Percentiles rank a stretch among this genome's conserved stretches.
Evolutionary conservation across 2,329 filamentous ascomycete genomes (phyloP).

Genomic region (Claviceps humidiphila): DNA sequence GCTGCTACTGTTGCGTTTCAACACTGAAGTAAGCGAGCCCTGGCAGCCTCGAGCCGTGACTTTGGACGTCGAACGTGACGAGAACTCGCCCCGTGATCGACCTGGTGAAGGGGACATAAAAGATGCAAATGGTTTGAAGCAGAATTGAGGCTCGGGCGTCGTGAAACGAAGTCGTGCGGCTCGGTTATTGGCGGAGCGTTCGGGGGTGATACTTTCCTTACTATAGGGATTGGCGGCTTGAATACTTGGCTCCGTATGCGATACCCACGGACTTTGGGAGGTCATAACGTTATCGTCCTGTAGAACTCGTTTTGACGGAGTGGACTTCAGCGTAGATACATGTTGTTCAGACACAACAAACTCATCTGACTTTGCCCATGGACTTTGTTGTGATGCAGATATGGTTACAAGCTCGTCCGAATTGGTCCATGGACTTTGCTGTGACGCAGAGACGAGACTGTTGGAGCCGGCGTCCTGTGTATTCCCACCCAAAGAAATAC

Average conservation of each 20-base stretch:
- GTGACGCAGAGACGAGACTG: background rate
- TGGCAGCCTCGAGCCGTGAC: background rate
- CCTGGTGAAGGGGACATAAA: conserved; percentile 39
- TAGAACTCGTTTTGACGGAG: too few relatives aligned
- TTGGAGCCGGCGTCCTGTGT: background rate
- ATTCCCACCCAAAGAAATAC: background rate
- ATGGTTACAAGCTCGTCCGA: conserved; percentile 1
- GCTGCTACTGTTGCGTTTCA: conserved; percentile 16
- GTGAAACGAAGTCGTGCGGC: conserved; percentile 12
- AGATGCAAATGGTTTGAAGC: conserved; percentile 37
- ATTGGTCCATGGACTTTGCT: conserved; percentile 8
- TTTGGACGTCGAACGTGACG: background rate
- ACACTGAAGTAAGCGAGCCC: conserved; percentile 16
- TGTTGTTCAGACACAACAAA: background rate
- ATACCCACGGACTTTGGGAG: conserved; percentile 13
- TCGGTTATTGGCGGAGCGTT: background rate
- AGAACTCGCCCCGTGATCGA: conserved; percentile 8
- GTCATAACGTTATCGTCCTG: background rate
- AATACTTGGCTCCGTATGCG: background rate
- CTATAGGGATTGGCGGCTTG: background rate
- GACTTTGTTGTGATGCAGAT: conserved; percentile 7
- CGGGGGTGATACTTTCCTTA: background rate
- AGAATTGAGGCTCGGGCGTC: conserved; percentile 34
- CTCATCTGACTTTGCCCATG: conserved; percentile 6
- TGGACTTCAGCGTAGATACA: background rate